Evolutionary conservation across 1,139 yeast genomes (phyloP), one percentile per base, ranked within the genome.

Genomic region (Debaryomycetaceae sp.): DNA sequence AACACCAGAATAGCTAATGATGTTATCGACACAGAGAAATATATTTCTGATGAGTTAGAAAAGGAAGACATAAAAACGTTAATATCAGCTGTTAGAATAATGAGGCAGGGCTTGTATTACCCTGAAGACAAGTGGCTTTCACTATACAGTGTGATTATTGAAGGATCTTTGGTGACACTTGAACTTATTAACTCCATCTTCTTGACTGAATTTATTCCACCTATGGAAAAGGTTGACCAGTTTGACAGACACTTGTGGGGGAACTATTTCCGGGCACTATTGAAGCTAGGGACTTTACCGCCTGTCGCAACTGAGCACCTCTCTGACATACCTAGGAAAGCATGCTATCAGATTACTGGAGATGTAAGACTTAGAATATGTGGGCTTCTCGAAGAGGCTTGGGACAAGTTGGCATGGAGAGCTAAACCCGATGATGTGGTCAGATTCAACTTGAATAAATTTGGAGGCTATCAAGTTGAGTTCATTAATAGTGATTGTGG

Each of bases 321-420:
- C 45, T 78, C 89, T 2, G 84, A 81, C 40, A 82, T 87, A 44
- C 90, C 95, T 41, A 76, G 85, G 58, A 83, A 82, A 54, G 91
- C 91, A 1, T 81, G 90, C 53, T 70, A 68, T 63, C 73, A 73
- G 46, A 79, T 88, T 40, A 77, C 90, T 1, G 83, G 82, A 9
- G 83, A 80, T 53, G 68, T 87, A 51, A 75, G 95, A 52, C 75
- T 76, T 27, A 69, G 86, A 49, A 75, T 85, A 37, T 81, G 90
- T 0, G 57, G 53, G 17, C 65, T 87, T 43, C 56, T 88, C 13
- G 72, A 75, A 46, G 78, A 75, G 46, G 77, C 83, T 33, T 89
- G 97, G 97, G 85, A 83, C 50, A 68, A 78, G 8, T 72, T 88
- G 46, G 95, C 91, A 8, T 78, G 85, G 84, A 80, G 81, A 11